Base-by-base conservation (phyloP, 805 yeast species). In the Lachancea meyersii region DNA sequence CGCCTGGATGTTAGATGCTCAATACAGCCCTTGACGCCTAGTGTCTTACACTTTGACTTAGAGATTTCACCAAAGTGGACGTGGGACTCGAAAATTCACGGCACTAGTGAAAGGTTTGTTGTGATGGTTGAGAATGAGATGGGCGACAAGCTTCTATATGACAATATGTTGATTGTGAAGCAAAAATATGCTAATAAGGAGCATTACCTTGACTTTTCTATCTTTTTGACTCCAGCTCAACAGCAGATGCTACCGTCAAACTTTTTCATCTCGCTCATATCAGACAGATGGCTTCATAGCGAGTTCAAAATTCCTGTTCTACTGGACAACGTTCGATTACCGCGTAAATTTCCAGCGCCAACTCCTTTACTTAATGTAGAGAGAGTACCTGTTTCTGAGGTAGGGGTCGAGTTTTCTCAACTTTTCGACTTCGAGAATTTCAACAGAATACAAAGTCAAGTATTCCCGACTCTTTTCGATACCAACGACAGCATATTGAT, bases 271-370 rank as follows among this genome's bases (percentile, higher is more conserved):
- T 70, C 82, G 0, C 60, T 89, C 10, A 63, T 83, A 2, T 86
- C 95, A 44, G 95, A 89, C 45, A 77, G 72, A 46, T 93, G 97
- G 98, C 63, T 88, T 4, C 89, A 86, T 48, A 77, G 87, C 44
- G 85, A 76, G 43, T 68, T 72, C 48, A 76, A 74, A 46, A 57
- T 74, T 1, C 86, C 96, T 0, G 68, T 87, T 1, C 61, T 77
- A 43, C 40, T 60, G 11, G 52, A 47, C 20, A 45, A 47, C 21
- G 38, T 61, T 8, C 39, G 44, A 10, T 45, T 58, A 4, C 65
- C 64, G 10, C 59, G 53, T 46, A 59, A 54, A 23, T 58, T 61
- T 35, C 61, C 63, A 2, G 49, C 60, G 8, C 58, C 63, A 5
- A 53, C 54, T 1, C 41, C 46, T 1, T 35, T 60, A 3, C 34